phyloP scores from a whole-genome alignment of 148 eudicot genomes.

The Diospyros lotus region DNA sequence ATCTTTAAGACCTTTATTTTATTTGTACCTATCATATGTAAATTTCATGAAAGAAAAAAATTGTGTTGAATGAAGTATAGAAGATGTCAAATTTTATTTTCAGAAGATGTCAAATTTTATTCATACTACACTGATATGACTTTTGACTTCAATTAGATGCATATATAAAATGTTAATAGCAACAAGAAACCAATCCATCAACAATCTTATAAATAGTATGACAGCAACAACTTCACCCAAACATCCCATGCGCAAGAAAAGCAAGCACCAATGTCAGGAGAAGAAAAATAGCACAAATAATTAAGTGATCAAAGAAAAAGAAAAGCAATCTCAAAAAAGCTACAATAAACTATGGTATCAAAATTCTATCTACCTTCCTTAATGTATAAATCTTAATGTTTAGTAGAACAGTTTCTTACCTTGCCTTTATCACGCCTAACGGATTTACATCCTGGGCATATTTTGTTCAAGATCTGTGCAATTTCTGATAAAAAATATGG shows the following conservation, averaged over 20 bases:
- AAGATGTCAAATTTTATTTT: neutral
- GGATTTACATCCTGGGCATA: conserved; percentile 90
- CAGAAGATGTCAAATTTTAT: neutral
- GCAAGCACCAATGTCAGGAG: neutral
- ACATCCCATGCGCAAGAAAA: neutral
- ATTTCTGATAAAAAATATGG: conserved; percentile 76
- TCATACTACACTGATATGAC: no score
- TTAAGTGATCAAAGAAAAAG: neutral
- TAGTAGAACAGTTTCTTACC: conserved; percentile 47
- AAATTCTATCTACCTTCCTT: neutral
- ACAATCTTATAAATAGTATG: neutral
- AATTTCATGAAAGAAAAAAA: neutral
- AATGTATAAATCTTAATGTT: neutral
- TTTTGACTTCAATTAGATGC: no score
- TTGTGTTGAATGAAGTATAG: neutral
- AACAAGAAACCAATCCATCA: no score
- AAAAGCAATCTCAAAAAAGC: neutral
- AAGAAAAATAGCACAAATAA: neutral
- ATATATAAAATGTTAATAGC: no score
- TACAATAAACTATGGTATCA: neutral
- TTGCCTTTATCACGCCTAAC: conserved; percentile 42
- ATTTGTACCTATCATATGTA: neutral
- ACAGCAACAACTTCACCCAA: neutral
- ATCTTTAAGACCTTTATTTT: neutral
- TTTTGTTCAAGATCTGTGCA: conserved; percentile 73